These are phyloP conservation scores for Athelia psychrophila DNA, from an alignment of 1,284 basidiomycete genomes.

Conservation along the genomic window DNA sequence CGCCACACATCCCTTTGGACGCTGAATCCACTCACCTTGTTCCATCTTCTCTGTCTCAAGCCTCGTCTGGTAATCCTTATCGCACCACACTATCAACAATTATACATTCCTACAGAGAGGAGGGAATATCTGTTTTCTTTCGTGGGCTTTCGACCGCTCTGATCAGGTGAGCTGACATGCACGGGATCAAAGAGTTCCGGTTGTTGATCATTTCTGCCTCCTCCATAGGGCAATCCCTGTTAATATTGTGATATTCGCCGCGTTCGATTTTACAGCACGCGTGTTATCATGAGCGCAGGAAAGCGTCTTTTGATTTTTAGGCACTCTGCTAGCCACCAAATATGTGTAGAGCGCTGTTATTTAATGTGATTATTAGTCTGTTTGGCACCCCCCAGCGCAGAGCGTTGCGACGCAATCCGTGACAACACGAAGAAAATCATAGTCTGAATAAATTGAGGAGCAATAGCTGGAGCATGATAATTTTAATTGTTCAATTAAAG, in stretches of 20 bases:
- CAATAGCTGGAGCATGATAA: no score
- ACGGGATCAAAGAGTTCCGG: no score
- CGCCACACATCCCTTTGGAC: not conserved
- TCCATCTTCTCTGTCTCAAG: no score
- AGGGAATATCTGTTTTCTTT: conserved; percentile 71
- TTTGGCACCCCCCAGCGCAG: no score
- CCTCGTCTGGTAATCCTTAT: conserved; percentile 56
- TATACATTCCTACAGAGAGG: conserved; percentile 56
- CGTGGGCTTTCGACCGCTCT: conserved; percentile 76
- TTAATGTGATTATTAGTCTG: no score
- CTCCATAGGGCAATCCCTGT: conserved; percentile 43
- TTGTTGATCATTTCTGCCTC: conserved; percentile 9
- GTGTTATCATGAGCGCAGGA: conserved; percentile 32
- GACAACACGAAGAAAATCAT: no score
- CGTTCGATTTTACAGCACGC: conserved; percentile 44
- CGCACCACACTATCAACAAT: conserved; percentile 55
- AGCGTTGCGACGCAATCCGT: no score
- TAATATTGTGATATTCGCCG: conserved; percentile 56
- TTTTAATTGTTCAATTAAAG: no score
- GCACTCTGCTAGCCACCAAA: no score
- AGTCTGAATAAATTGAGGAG: no score
- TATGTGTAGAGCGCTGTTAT: no score
- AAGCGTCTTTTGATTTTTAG: no score
- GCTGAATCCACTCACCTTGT: not conserved
- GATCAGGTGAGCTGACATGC: conserved; percentile 59